Evolutionary conservation across 2,329 filamentous ascomycete species (phyloP).

Genomic region (Basipetospora chlamydospora): DNA sequence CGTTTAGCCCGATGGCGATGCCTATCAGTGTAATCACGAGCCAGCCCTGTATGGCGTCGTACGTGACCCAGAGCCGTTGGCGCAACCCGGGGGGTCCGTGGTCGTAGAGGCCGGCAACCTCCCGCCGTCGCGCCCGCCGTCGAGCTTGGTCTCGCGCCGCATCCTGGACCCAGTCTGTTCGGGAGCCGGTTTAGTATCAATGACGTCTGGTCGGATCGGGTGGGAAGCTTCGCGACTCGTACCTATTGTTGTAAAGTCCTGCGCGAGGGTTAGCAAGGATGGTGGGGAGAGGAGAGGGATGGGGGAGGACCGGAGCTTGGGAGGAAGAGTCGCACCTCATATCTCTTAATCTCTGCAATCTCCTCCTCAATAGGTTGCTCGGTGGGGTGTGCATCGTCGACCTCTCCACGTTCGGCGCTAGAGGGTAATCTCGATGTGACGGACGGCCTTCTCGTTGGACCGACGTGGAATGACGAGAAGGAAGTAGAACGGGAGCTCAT

Average conservation of each 20-base stretch:
- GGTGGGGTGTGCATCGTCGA: constrained; percentile 32
- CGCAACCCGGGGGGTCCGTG: constrained; percentile 61
- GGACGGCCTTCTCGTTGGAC: constrained; percentile 32
- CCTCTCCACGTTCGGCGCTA: constrained; percentile 47
- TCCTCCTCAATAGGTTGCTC: constrained; percentile 77
- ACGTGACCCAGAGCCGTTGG: constrained; percentile 67
- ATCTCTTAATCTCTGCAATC: constrained; percentile 94
- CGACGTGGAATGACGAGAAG: constrained; percentile 17
- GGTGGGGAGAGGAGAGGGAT: constrained; percentile 2
- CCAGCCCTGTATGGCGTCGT: constrained; percentile 95
- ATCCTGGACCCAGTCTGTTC: constrained; percentile 88
- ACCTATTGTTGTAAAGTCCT: constrained; percentile 91
- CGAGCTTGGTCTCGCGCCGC: constrained; percentile 78
- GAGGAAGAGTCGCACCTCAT: constrained; percentile 70
- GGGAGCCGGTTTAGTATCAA: not conserved
- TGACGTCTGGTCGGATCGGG: not conserved
- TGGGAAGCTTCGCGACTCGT: constrained; percentile 11
- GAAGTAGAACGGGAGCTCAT: constrained; percentile 41
- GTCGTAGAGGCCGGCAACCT: constrained; percentile 58
- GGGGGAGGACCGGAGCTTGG: not conserved
- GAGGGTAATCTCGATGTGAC: constrained; percentile 53
- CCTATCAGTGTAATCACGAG: constrained; percentile 92
- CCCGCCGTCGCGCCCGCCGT: constrained; percentile 59
- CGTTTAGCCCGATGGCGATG: constrained; percentile 83
- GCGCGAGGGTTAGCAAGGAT: constrained; percentile 5